Percentiles rank a stretch among this genome's conserved stretches.
Evolutionary conservation across 441 rosid genomes (phyloP).

Genomic region (Hura crepitans): DNA sequence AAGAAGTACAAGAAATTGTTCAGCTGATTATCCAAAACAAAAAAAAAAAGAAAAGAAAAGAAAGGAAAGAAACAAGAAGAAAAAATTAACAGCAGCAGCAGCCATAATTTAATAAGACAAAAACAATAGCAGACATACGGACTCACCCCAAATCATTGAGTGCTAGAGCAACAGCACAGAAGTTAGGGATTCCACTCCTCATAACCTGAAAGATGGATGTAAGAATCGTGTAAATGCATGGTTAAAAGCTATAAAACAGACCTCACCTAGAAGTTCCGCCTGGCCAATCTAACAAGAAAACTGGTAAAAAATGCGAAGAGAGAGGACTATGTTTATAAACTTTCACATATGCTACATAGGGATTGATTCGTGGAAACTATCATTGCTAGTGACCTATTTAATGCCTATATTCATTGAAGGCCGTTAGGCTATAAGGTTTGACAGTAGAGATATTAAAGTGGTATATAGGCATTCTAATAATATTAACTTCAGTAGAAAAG

Average conservation of each 20-base stretch:
- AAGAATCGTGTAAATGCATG: constrained; percentile 9
- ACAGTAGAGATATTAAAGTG: background rate
- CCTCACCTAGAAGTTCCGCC: background rate
- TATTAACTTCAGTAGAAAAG: background rate
- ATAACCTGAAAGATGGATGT: constrained; percentile 49
- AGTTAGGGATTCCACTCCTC: constrained; percentile 87
- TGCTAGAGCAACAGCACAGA: constrained; percentile 81
- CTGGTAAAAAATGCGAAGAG: background rate
- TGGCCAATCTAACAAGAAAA: constrained; percentile 1
- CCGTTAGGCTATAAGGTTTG: background rate
- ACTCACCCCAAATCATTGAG: constrained; percentile 71
- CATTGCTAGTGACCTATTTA: background rate
- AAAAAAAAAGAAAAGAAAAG: background rate
- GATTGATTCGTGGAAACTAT: background rate
- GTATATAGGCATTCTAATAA: background rate
- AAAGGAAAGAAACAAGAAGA: too few relatives aligned
- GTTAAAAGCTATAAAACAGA: constrained; percentile 10
- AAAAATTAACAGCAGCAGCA: too few relatives aligned
- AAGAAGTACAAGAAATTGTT: background rate
- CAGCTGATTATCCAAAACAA: background rate
- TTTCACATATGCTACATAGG: background rate
- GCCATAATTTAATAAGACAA: too few relatives aligned
- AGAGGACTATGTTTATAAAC: background rate
- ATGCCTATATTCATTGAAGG: background rate
- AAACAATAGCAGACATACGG: background rate